A percentile compares a stretch with the other conserved stretches of the same genome.
These are phyloP conservation scores for Leccinellum luteum DNA, from an alignment of 768 basidiomycete species.

Conservation along the genomic window DNA sequence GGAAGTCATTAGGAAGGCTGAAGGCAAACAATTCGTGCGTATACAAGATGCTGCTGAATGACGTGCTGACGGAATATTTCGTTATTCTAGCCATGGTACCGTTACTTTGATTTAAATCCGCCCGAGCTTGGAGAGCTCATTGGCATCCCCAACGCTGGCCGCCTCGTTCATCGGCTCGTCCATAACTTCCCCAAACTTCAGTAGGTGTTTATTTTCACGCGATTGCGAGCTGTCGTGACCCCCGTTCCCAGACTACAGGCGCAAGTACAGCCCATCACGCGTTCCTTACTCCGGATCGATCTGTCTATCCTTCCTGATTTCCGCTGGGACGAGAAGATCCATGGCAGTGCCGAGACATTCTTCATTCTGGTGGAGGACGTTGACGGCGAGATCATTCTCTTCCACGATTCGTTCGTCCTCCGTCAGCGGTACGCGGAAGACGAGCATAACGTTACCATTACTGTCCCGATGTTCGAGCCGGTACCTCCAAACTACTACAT, in stretches of 20 bases:
- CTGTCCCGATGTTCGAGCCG: slow-evolving; percentile 95
- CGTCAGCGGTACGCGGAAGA: slow-evolving; percentile 90
- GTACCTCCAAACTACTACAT: slow-evolving; percentile 99
- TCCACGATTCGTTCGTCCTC: slow-evolving; percentile 91
- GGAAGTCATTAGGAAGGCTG: slow-evolving; percentile 86
- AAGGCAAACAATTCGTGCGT: slow-evolving; percentile 94
- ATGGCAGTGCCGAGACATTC: slow-evolving; percentile 87
- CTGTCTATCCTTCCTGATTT: slow-evolving; percentile 97
- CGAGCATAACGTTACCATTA: slow-evolving; percentile 92
- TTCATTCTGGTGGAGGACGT: slow-evolving; percentile 95
- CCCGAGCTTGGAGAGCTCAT: slow-evolving; percentile 95
- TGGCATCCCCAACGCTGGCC: slow-evolving; percentile 90
- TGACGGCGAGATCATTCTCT: slow-evolving; percentile 94
- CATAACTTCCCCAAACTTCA: slow-evolving; percentile 96
- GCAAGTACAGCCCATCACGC: slow-evolving; percentile 95
- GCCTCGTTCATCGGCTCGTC: slow-evolving; percentile 87
- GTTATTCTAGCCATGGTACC: slow-evolving; percentile 77
- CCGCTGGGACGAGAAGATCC: slow-evolving; percentile 95
- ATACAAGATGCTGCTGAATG: background rate
- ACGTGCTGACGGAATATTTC: background rate
- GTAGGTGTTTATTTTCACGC: slow-evolving; percentile 37
- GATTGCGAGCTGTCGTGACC: background rate
- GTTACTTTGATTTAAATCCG: slow-evolving; percentile 90
- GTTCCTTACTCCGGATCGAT: slow-evolving; percentile 88
- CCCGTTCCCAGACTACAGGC: slow-evolving; percentile 67